A percentile compares a stretch with the other conserved stretches of the same genome.
phyloP scores from a whole-genome alignment of 331 rosid species.

The Saraca asoca region DNA sequence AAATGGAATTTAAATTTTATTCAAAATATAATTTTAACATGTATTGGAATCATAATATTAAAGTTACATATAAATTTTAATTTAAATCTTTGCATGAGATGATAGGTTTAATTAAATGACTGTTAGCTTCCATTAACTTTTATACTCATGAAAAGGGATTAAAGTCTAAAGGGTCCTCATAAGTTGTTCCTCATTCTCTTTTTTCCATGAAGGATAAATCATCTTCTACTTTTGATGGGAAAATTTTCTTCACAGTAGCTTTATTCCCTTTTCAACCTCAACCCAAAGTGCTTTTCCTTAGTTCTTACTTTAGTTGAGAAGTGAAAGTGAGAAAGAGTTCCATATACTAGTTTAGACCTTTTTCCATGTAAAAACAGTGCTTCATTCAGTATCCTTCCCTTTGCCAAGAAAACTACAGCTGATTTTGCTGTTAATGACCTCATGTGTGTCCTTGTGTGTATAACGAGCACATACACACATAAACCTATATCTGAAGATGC shows the following conservation, averaged over 20 bases:
- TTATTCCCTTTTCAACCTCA: constrained; percentile 46
- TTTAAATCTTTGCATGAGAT: constrained; percentile 38
- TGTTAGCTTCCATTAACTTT: constrained; percentile 43
- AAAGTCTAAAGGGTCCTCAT: constrained; percentile 38
- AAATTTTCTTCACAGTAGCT: constrained; percentile 37
- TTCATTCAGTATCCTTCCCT: constrained; percentile 10
- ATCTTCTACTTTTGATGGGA: constrained; percentile 47
- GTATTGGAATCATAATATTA: too few species aligned
- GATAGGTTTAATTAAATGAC: constrained; percentile 18
- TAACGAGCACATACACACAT: constrained; percentile 28
- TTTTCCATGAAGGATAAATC: constrained; percentile 32
- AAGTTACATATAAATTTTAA: too few species aligned
- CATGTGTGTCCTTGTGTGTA: constrained; percentile 26
- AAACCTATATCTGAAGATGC: constrained; percentile 54
- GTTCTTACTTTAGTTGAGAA: constrained; percentile 36
- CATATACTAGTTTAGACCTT: constrained; percentile 50
- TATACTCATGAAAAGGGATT: constrained; percentile 37
- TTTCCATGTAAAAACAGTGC: constrained; percentile 31
- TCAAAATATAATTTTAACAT: too few species aligned
- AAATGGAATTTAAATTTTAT: too few species aligned
- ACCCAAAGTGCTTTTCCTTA: constrained; percentile 32
- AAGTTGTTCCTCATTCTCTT: constrained; percentile 37
- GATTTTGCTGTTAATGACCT: constrained; percentile 22
- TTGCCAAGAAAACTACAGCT: constrained; percentile 35
- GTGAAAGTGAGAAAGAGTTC: constrained; percentile 40